Evolutionary conservation across 2,329 filamentous ascomycete species (phyloP).

Genomic region (Trichoderma simmonsii): DNA sequence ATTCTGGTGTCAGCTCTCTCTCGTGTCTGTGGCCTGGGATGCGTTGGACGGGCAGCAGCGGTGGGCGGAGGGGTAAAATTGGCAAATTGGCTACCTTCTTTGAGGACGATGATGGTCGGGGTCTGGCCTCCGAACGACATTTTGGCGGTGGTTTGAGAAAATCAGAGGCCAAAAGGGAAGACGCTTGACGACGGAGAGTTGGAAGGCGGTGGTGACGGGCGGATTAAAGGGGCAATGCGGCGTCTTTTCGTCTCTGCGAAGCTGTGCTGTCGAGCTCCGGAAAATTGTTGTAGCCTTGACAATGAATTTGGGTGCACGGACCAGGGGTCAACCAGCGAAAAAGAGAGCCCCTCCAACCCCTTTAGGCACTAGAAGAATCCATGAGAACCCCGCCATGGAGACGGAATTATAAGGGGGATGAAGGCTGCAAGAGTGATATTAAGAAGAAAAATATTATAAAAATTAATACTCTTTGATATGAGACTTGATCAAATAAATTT

Average conservation of each 20-base stretch:
- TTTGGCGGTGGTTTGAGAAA: constrained; percentile 29
- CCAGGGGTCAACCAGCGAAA: constrained; percentile 20
- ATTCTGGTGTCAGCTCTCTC: background rate
- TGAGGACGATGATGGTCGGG: constrained; percentile 95
- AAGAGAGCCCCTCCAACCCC: constrained; percentile 18
- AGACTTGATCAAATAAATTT: no score
- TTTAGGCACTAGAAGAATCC: constrained; percentile 14
- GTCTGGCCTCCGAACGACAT: constrained; percentile 99
- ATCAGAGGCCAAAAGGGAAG: background rate
- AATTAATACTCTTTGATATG: background rate
- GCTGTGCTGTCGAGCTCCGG: constrained; percentile 45
- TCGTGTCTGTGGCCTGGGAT: background rate
- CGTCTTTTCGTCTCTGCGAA: constrained; percentile 29
- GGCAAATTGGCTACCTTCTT: constrained; percentile 72
- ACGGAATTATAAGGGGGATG: background rate
- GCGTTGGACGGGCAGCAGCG: constrained; percentile 22
- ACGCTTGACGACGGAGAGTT: constrained; percentile 13
- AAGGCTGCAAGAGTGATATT: background rate
- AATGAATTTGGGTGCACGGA: constrained; percentile 30
- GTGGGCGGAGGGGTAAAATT: constrained; percentile 37
- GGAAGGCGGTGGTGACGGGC: constrained; percentile 17
- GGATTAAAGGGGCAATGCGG: constrained; percentile 17
- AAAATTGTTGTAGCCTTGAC: constrained; percentile 48
- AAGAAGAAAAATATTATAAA: background rate
- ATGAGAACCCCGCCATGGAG: constrained; percentile 11